Evolutionary conservation across 2,329 filamentous ascomycete genomes (phyloP).

Genomic region (Graphilbum sp.): DNA sequence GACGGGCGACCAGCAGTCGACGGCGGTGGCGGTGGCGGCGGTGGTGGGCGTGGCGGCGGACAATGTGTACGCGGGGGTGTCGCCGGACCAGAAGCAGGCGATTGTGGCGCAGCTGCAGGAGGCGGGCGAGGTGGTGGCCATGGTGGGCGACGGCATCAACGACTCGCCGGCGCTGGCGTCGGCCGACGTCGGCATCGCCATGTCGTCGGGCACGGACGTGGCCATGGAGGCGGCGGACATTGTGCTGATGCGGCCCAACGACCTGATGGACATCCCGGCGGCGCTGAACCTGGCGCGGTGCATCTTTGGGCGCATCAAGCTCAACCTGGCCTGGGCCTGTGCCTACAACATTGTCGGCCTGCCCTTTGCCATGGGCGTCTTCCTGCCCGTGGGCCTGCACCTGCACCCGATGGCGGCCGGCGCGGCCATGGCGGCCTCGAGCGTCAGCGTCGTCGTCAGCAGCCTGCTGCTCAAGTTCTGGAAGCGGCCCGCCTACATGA

Average conservation of each 20-base stretch:
- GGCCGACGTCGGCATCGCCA: conserved; percentile 82
- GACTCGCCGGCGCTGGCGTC: conserved; percentile 90
- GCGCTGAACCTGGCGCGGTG: conserved; percentile 64
- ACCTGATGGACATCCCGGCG: conserved; percentile 85
- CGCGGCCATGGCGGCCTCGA: conserved; percentile 82
- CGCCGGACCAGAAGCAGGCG: conserved; percentile 76
- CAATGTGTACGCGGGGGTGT: conserved; percentile 73
- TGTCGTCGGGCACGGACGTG: conserved; percentile 85
- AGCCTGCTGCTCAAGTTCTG: conserved; percentile 76
- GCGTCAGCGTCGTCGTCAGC: conserved; percentile 76
- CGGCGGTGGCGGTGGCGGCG: conserved; percentile 68
- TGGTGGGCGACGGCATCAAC: conserved; percentile 98
- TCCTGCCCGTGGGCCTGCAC: conserved; percentile 74
- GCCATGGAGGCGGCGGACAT: conserved; percentile 95
- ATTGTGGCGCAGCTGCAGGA: conserved; percentile 67
- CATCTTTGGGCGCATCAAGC: conserved; percentile 85
- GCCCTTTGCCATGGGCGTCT: conserved; percentile 92
- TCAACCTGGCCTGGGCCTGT: conserved; percentile 87
- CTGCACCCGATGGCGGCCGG: conserved; percentile 90
- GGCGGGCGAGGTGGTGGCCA: conserved; percentile 64
- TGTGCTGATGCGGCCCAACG: conserved; percentile 83
- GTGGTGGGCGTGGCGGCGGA: conserved; percentile 64
- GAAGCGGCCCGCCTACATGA: conserved; percentile 76
- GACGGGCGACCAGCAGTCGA: conserved; percentile 77
- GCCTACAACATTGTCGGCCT: conserved; percentile 83